phyloP scores from a whole-genome alignment of 768 basidiomycete genomes.

The Termitomyces eurrhizus region DNA sequence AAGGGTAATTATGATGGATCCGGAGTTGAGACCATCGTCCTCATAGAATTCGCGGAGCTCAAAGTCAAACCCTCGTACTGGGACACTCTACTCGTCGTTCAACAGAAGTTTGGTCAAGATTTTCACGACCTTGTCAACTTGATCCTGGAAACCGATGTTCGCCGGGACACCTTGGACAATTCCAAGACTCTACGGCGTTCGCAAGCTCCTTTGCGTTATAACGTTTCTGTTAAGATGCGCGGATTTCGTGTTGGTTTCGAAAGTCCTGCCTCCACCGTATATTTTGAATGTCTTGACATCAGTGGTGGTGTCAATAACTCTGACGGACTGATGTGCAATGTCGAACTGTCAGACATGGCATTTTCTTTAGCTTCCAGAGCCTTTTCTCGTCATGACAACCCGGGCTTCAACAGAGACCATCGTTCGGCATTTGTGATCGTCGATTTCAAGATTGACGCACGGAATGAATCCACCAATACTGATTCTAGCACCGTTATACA shows the following conservation, averaged over 20 bases:
- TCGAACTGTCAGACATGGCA: constrained; percentile 70
- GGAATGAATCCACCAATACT: constrained; percentile 21
- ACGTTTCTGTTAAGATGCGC: constrained; percentile 59
- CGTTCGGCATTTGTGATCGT: constrained; percentile 82
- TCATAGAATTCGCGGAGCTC: constrained; percentile 67
- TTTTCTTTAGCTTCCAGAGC: constrained; percentile 76
- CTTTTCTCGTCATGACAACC: constrained; percentile 27
- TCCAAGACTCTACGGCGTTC: constrained; percentile 13
- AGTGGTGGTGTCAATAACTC: constrained; percentile 55
- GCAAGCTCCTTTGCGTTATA: constrained; percentile 31
- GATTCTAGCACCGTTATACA: constrained; percentile 34
- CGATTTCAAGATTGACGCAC: constrained; percentile 53
- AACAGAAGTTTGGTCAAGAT: constrained; percentile 87
- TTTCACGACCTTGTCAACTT: constrained; percentile 75
- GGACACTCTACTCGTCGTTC: constrained; percentile 79
- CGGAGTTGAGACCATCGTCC: constrained; percentile 48
- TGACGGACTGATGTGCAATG: constrained; percentile 54
- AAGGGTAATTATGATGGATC: constrained; percentile 52
- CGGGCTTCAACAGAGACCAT: constrained; percentile 53
- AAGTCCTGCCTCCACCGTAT: constrained; percentile 66
- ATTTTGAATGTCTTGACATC: constrained; percentile 73
- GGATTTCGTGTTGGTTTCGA: constrained; percentile 82
- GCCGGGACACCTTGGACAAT: constrained; percentile 16
- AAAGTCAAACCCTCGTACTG: constrained; percentile 79
- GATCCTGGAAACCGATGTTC: constrained; percentile 54